Evolutionary conservation across 2,329 filamentous ascomycete genomes (phyloP).

Genomic region (Chaetothyriales sp.): DNA sequence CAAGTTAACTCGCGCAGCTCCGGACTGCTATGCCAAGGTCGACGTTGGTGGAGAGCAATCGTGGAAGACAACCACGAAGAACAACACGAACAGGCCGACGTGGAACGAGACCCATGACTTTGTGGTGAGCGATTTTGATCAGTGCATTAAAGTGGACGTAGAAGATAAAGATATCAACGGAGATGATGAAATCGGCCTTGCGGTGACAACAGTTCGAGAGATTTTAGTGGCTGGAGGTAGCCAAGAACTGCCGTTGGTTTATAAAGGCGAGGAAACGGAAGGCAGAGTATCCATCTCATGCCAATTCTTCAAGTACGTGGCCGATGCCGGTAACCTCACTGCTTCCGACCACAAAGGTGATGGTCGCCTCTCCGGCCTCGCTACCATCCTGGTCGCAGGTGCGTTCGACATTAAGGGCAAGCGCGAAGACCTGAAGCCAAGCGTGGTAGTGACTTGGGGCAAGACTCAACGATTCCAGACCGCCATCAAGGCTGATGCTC

Average conservation of each 20-base stretch:
- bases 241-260: slow-evolving; percentile 7
- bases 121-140: slow-evolving; percentile 12
- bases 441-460: slow-evolving; percentile 12
- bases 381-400: slow-evolving; percentile 10
- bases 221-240: slow-evolving; percentile 7
- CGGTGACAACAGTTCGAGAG: slow-evolving; percentile 9
- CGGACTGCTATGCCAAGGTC: slow-evolving; percentile 13
- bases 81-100: slow-evolving; percentile 12
- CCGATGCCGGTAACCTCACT: slow-evolving; percentile 12
- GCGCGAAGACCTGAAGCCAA: slow-evolving; percentile 11
- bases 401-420: slow-evolving; percentile 10
- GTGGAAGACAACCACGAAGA: slow-evolving; percentile 10
- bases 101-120: slow-evolving; percentile 14
- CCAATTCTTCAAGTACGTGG: slow-evolving; percentile 12
- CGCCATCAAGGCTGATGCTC: slow-evolving; percentile 12
- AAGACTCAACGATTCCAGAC: slow-evolving; percentile 12
- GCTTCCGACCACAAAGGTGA: slow-evolving; percentile 14
- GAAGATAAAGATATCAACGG: slow-evolving; percentile 7
- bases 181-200: slow-evolving; percentile 8
- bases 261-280: slow-evolving; percentile 8
- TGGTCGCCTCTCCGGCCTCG: slow-evolving; percentile 12
- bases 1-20: slow-evolving; percentile 11
- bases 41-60: slow-evolving; percentile 10
- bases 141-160: slow-evolving; percentile 12
- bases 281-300: slow-evolving; percentile 8